These are phyloP conservation scores for Tuber melanosporum DNA, from an alignment of 495 filamentous ascomycete species.

Conservation along the genomic window DNA sequence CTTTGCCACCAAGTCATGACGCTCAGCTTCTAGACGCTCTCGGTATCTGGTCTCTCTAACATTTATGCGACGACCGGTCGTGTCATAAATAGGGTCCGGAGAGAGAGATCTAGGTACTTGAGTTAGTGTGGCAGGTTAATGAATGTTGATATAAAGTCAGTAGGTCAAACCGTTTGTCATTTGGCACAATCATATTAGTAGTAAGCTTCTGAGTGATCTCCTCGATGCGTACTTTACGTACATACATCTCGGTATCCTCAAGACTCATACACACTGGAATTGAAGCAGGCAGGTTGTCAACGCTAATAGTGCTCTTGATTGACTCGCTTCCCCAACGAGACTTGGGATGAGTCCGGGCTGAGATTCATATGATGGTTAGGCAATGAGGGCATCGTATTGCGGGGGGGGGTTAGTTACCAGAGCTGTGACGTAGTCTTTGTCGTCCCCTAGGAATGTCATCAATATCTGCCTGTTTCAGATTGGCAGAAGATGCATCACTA, in stretches of 20 bases:
- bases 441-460: background rate
- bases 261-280: conserved; percentile 43
- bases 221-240: conserved; percentile 43
- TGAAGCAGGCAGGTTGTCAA: conserved; percentile 37
- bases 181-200: conserved; percentile 42
- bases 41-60: conserved; percentile 42
- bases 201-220: conserved; percentile 44
- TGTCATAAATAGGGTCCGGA: conserved; percentile 42
- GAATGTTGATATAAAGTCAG: background rate
- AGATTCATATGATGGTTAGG: background rate
- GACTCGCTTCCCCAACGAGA: background rate
- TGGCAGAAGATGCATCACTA: background rate
- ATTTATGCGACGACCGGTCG: conserved; percentile 42
- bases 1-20: conserved; percentile 43
- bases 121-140: conserved; percentile 8
- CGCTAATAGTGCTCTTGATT: background rate
- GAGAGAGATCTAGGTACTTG: conserved; percentile 39
- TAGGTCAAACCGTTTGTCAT: conserved; percentile 38
- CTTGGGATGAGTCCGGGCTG: background rate
- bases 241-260: conserved; percentile 44
- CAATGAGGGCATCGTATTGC: background rate
- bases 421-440: background rate
- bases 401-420: background rate
- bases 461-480: background rate
- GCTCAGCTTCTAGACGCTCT: conserved; percentile 43